Evolutionary conservation across 169 alveolate genomes (phyloP), one percentile per base, ranked within the genome.

Genomic region (Perkinsus marinus): DNA sequence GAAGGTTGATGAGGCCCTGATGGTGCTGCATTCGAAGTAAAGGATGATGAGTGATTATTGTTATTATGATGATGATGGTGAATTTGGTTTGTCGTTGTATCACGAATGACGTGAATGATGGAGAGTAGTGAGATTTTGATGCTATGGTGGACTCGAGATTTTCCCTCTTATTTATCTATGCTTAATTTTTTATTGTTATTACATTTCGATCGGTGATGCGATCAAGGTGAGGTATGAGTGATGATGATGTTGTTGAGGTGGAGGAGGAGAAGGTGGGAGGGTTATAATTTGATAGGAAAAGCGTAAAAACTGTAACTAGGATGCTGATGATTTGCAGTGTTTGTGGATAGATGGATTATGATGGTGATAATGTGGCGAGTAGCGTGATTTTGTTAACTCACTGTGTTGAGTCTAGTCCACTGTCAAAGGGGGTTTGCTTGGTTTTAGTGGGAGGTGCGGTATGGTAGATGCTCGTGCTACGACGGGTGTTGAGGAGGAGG

Each of bases 1-100:
- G 93, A 98, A 98, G 93, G 97, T 96, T 47, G 98, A 97, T 57
- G 99, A 97, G 92, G 99, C 99, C 39, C 93, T 97, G 93, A 94
- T 95, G 37, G 99, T 97, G 90, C 96, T 97, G 79, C 96, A 96
- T 13, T 2, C 79, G 37, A 57, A 57, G 79, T 26, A 57, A 30
- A 13, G 7, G 79, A 26, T 57, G 79, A 30, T n/a, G 3, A 26
- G 79, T 57, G 34, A 30, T 26, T 13, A 30, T 26, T 57, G 79
- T 26, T 16, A 26, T 26, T 57, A 26, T 26, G 7, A 19, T 16
- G 79, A 57, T 13, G 7, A 13, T 57, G 79, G 22, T 57, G 22
- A 13, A 0, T 57, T 57, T 57, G 3, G 7, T 19, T 57, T 57
- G 7, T 57, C n/a, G n/a, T 13, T 57, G 22, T 57, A 57, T 57